phyloP scores from a whole-genome alignment of 1,284 basidiomycete genomes.

The Rhodotorula sp. region DNA sequence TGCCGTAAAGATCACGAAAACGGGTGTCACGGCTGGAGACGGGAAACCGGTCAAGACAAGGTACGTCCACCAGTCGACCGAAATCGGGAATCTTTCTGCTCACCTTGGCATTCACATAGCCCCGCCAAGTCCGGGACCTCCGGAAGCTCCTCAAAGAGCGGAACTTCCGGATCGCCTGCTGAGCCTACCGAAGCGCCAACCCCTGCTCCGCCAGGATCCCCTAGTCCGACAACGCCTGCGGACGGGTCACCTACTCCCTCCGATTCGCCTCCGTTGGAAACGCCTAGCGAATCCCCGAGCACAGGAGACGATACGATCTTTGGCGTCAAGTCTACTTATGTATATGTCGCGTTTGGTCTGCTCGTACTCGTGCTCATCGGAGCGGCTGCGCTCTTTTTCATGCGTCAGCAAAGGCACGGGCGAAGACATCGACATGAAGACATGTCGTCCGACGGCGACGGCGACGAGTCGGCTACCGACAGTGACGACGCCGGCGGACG shows the following conservation, averaged over 20 bases:
- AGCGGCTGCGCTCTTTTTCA: not conserved
- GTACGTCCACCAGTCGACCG: not conserved
- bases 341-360: not conserved
- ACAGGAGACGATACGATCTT: not conserved
- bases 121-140: too few species aligned
- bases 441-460: not conserved
- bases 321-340: constrained; percentile 1
- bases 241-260: not conserved
- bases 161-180: too few species aligned
- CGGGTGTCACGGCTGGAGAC: not conserved
- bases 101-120: too few species aligned
- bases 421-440: not conserved
- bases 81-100: too few species aligned
- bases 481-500: not conserved
- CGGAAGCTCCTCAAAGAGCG: not conserved
- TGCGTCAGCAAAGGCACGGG: not conserved
- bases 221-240: not conserved
- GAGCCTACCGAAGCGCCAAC: not conserved
- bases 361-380: not conserved
- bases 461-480: not conserved
- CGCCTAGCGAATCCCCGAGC: not conserved
- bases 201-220: not conserved
- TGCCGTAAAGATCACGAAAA: not conserved
- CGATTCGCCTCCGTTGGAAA: not conserved
- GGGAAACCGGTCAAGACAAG: not conserved